Percentiles rank a stretch among this genome's conserved stretches.
Evolutionary conservation across 768 basidiomycete species (phyloP).

Genomic region (Suillus ampliporus): DNA sequence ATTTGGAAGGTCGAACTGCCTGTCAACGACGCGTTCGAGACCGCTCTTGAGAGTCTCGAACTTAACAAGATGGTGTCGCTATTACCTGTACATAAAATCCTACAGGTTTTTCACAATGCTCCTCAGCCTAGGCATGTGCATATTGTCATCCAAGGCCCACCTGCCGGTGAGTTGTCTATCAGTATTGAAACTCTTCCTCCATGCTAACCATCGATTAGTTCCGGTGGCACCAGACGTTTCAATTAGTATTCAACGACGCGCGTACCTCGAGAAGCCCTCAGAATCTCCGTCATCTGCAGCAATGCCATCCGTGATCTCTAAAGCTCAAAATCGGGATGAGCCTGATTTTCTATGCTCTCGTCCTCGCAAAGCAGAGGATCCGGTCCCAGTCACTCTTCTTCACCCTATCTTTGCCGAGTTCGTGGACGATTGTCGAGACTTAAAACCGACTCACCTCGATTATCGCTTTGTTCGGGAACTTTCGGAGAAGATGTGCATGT

Average conservation of each 20-base stretch:
- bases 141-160: slow-evolving; percentile 5
- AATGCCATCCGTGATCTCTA: background rate
- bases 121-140: background rate
- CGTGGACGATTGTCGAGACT: slow-evolving; percentile 12
- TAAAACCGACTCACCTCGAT: slow-evolving; percentile 4
- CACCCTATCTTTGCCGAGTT: slow-evolving; percentile 14
- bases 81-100: background rate
- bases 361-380: background rate
- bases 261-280: too few species aligned
- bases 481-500: slow-evolving; percentile 24
- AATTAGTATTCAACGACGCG: too few species aligned
- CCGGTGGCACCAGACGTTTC: too few species aligned
- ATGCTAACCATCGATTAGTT: too few species aligned
- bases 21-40: background rate
- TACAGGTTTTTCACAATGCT: background rate
- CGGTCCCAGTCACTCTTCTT: slow-evolving; percentile 10
- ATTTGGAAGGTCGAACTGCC: background rate
- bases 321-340: too few species aligned
- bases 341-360: background rate
- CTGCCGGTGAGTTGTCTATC: background rate
- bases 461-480: slow-evolving; percentile 22
- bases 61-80: background rate
- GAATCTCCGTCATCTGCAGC: background rate
- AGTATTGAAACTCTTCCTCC: background rate
- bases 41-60: background rate